Evolutionary conservation across 805 yeast genomes (phyloP).

Genomic region (Zygosaccharomyces kombuchaensis): DNA sequence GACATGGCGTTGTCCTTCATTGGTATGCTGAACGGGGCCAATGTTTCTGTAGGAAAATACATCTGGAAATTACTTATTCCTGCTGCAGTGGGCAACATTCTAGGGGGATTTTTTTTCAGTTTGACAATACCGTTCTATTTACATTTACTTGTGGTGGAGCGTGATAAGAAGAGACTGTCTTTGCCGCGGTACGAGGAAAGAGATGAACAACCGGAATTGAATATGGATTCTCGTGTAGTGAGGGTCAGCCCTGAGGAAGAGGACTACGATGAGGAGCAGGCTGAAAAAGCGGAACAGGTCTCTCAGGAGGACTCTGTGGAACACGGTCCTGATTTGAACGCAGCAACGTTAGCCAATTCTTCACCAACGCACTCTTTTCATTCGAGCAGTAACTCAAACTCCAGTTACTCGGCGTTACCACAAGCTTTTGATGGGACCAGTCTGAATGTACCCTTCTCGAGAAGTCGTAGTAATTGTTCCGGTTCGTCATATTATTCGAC

Average conservation of each 20-base stretch:
- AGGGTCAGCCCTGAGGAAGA: conserved; percentile 36
- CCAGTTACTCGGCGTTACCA: background rate
- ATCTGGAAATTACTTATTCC: conserved; percentile 74
- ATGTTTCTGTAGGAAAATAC: conserved; percentile 55
- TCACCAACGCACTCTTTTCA: background rate
- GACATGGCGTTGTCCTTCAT: conserved; percentile 69
- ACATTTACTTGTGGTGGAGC: conserved; percentile 67
- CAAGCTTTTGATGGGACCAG: background rate
- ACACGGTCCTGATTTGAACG: background rate
- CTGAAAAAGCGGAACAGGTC: conserved; percentile 12
- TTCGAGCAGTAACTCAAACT: background rate
- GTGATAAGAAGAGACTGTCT: conserved; percentile 56
- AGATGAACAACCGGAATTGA: conserved; percentile 78
- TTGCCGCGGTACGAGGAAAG: conserved; percentile 66
- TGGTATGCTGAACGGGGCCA: conserved; percentile 65
- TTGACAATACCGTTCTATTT: conserved; percentile 65
- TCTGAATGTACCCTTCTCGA: background rate
- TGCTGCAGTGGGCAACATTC: conserved; percentile 66
- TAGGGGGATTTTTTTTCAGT: conserved; percentile 74
- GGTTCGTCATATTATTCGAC: conserved; percentile 4
- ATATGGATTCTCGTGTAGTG: conserved; percentile 74
- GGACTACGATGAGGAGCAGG: conserved; percentile 7
- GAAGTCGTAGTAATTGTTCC: conserved; percentile 5
- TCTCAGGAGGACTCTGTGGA: conserved; percentile 9
- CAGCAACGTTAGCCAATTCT: background rate